These are phyloP conservation scores for Thymus quinquecostatus DNA, from an alignment of 257 asterid species.

Conservation along the genomic window DNA sequence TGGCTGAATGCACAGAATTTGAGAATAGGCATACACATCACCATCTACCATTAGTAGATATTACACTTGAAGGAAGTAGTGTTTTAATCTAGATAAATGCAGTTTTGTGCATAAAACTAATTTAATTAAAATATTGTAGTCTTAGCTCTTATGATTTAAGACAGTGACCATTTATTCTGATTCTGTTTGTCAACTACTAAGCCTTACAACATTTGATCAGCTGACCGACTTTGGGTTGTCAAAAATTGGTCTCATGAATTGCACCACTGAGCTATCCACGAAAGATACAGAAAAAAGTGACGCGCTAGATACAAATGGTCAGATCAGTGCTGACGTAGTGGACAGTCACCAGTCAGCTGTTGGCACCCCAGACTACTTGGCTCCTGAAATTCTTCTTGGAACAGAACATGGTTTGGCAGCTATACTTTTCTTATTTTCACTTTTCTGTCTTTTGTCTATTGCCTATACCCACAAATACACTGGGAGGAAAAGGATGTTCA, in stretches of 20 bases:
- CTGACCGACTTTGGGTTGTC: conserved; percentile 98
- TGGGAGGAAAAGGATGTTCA: conserved; percentile 18
- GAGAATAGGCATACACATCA: conserved; percentile 7
- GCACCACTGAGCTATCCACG: conserved; percentile 77
- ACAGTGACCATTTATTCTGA: conserved; percentile 22
- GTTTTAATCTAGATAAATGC: conserved; percentile 16
- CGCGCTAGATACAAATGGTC: conserved; percentile 45
- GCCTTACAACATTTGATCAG: conserved; percentile 50
- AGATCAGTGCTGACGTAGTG: conserved; percentile 45
- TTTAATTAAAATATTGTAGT: conserved; percentile 19
- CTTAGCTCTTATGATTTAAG: conserved; percentile 7
- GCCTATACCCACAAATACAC: conserved; percentile 5
- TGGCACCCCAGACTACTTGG: conserved; percentile 99
- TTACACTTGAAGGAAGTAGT: conserved; percentile 5
- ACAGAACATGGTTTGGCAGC: conserved; percentile 78
- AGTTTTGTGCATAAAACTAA: background rate
- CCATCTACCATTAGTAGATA: conserved; percentile 4
- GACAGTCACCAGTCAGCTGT: conserved; percentile 74
- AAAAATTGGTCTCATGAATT: conserved; percentile 93
- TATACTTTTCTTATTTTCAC: conserved; percentile 22
- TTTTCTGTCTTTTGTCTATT: conserved; percentile 31
- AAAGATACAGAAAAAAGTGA: conserved; percentile 47
- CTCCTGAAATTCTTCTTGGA: conserved; percentile 98
- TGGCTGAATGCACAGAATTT: background rate
- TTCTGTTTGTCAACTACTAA: conserved; percentile 35